Percentiles rank a stretch among this genome's conserved stretches.
These are phyloP conservation scores for Sporothrix inflata DNA, from an alignment of 2,329 filamentous ascomycete species.

Conservation along the genomic window DNA sequence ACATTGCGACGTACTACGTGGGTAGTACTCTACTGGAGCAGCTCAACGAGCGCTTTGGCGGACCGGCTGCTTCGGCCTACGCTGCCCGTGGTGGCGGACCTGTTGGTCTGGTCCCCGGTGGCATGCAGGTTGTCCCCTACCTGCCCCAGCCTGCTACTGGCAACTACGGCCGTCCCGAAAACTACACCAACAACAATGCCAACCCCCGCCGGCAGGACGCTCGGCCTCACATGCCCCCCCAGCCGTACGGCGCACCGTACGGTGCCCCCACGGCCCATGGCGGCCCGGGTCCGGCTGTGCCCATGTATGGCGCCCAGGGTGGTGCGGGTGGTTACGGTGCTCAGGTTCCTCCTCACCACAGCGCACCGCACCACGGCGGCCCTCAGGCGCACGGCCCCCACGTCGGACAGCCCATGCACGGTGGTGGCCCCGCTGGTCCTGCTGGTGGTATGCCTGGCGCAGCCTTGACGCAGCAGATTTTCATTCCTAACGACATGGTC, in stretches of 20 bases:
- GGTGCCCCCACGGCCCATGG: conserved; percentile 67
- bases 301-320: conserved; percentile 73
- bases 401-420: conserved; percentile 71
- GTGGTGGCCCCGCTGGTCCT: conserved; percentile 51
- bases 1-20: conserved; percentile 98
- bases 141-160: conserved; percentile 90
- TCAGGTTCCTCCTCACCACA: conserved; percentile 72
- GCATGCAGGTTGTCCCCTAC: conserved; percentile 99
- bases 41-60: conserved; percentile 93
- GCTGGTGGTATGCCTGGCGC: conserved; percentile 70
- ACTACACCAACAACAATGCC: conserved; percentile 58
- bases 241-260: conserved; percentile 76
- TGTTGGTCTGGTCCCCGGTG: conserved; percentile 89
- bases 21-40: conserved; percentile 98
- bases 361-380: conserved; percentile 57
- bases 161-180: conserved; percentile 88
- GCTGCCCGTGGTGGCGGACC: conserved; percentile 92
- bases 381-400: conserved; percentile 68
- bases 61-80: conserved; percentile 95
- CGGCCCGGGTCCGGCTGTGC: conserved; percentile 63
- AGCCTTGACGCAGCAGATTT: conserved; percentile 96
- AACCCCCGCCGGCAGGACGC: conserved; percentile 68
- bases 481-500: conserved; percentile 99
- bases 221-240: conserved; percentile 72
- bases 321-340: conserved; percentile 74